These are phyloP conservation scores for Candida namnaoensis DNA, from an alignment of 805 yeast genomes.

Conservation along the genomic window DNA sequence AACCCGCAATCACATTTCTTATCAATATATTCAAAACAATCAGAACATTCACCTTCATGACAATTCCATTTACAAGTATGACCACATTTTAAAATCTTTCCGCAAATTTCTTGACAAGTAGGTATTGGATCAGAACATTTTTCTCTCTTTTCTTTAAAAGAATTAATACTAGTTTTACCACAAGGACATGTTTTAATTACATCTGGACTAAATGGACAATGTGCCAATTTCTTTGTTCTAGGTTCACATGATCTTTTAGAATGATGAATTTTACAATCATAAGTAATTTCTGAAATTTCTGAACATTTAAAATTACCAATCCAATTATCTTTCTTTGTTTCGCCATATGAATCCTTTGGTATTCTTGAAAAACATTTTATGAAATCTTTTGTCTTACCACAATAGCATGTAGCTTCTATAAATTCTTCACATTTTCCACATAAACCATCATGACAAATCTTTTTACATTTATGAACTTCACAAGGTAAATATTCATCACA, in stretches of 20 bases:
- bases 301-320: conserved; percentile 45
- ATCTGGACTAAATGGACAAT: conserved; percentile 61
- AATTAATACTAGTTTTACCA: conserved; percentile 49
- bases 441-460: conserved; percentile 68
- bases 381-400: conserved; percentile 48
- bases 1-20: conserved; percentile 57
- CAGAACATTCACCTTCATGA: conserved; percentile 70
- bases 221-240: conserved; percentile 18
- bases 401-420: conserved; percentile 54
- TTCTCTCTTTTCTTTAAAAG: conserved; percentile 30
- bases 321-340: conserved; percentile 27
- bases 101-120: conserved; percentile 60
- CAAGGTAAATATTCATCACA: conserved; percentile 65
- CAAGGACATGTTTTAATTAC: conserved; percentile 65
- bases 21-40: conserved; percentile 48
- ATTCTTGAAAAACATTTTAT: conserved; percentile 36
- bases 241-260: conserved; percentile 38
- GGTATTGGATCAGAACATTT: conserved; percentile 76
- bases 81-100: conserved; percentile 61
- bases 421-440: conserved; percentile 65
- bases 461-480: conserved; percentile 57
- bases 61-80: conserved; percentile 65
- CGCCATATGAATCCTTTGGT: conserved; percentile 24
- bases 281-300: conserved; percentile 31
- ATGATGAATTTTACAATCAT: conserved; percentile 59